phyloP scores from a whole-genome alignment of 768 basidiomycete genomes.

The Baorangia bicolor region DNA sequence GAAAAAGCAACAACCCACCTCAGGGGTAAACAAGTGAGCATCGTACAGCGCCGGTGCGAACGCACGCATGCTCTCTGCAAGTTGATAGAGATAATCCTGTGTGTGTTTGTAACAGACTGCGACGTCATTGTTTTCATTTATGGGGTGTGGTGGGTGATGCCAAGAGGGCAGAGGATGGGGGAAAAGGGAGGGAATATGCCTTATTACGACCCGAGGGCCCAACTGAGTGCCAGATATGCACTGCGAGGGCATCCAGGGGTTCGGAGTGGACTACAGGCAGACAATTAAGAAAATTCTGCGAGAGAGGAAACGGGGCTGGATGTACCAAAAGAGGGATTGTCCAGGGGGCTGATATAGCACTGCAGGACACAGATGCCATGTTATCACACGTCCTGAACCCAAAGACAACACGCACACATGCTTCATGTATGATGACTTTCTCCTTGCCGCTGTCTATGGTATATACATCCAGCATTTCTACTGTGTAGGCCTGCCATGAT shows the following conservation, averaged over 20 bases:
- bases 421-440: constrained; percentile 47
- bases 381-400: background rate
- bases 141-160: background rate
- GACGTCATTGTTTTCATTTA: too few relatives aligned
- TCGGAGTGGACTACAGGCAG: constrained; percentile 69
- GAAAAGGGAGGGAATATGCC: constrained; percentile 35
- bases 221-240: constrained; percentile 65
- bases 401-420: background rate
- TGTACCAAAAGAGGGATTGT: constrained; percentile 87
- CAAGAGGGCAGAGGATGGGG: background rate
- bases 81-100: constrained; percentile 84
- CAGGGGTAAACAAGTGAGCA: constrained; percentile 71
- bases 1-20: constrained; percentile 43
- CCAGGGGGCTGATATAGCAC: constrained; percentile 86
- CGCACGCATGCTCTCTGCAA: constrained; percentile 65
- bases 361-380: constrained; percentile 25
- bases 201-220: constrained; percentile 92
- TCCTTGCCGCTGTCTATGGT: constrained; percentile 51
- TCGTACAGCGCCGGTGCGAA: constrained; percentile 75
- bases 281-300: background rate
- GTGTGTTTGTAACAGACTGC: background rate
- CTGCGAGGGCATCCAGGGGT: constrained; percentile 62
- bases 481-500: constrained; percentile 71
- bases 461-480: constrained; percentile 75
- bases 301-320: background rate